phyloP scores from a whole-genome alignment of 2,329 filamentous ascomycete species.

The Botrytis galanthina region DNA sequence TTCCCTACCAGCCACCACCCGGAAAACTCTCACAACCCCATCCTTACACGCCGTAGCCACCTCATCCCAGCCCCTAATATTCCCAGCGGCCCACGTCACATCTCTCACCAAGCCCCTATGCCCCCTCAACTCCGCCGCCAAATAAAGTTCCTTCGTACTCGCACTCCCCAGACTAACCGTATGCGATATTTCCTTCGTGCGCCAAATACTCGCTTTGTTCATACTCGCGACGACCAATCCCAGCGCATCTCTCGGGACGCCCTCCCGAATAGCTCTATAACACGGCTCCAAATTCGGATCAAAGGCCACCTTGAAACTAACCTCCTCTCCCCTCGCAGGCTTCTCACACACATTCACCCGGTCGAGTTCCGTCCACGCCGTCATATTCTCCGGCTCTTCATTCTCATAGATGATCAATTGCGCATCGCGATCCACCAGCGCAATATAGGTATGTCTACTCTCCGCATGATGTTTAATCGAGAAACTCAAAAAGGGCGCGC shows the following conservation, averaged over 20 bases:
- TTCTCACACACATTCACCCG: conserved; percentile 70
- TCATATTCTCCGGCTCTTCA: conserved; percentile 75
- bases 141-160: conserved; percentile 75
- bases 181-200: conserved; percentile 60
- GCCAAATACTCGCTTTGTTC: conserved; percentile 78
- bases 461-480: conserved; percentile 82
- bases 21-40: conserved; percentile 84
- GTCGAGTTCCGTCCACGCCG: conserved; percentile 73
- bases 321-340: conserved; percentile 78
- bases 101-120: conserved; percentile 80
- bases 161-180: conserved; percentile 53
- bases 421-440: conserved; percentile 79
- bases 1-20: conserved; percentile 59
- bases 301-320: conserved; percentile 80
- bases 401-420: conserved; percentile 80
- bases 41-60: conserved; percentile 93
- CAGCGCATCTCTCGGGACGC: conserved; percentile 76
- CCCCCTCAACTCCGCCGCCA: conserved; percentile 71
- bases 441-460: conserved; percentile 77
- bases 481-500: conserved; percentile 66
- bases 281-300: conserved; percentile 84
- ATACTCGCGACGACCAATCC: conserved; percentile 84
- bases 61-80: conserved; percentile 84
- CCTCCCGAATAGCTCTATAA: conserved; percentile 73
- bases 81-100: conserved; percentile 88